Conservation (phyloP, 176 grass and related monocot species). For the barley (Hordeum vulgare) region DNA sequence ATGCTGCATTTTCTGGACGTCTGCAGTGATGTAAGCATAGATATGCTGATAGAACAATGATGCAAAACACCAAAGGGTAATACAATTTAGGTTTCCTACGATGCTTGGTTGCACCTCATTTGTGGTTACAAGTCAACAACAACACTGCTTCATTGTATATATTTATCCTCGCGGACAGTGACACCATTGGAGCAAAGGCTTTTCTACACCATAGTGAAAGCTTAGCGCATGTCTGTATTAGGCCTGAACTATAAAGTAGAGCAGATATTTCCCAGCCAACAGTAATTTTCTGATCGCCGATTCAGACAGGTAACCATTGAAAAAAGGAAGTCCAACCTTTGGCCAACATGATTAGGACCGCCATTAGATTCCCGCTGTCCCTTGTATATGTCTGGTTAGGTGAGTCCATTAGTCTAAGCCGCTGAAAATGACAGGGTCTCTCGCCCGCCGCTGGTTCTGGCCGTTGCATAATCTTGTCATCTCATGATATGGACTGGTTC, state of each 20-base stretch:
- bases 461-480: not conserved
- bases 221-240: not conserved
- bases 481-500: not conserved
- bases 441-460: not conserved
- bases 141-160: not conserved
- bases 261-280: constrained; percentile 28
- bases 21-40: not conserved
- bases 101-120: not conserved
- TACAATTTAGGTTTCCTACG: not conserved
- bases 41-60: not conserved
- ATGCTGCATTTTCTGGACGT: not conserved
- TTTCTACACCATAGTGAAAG: constrained; percentile 23
- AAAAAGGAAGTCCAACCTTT: constrained; percentile 15
- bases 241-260: not conserved
- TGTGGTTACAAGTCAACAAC: not conserved
- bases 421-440: not conserved
- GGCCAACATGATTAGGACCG: constrained; percentile 13
- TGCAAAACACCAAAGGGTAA: not conserved
- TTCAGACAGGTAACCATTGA: constrained; percentile 17
- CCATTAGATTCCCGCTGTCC: constrained; percentile 17
- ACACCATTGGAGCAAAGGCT: not conserved
- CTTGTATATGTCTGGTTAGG: not conserved
- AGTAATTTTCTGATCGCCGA: not conserved
- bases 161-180: not conserved
- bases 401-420: constrained; percentile 20